phyloP scores from a whole-genome alignment of 352 stramenopile genomes.

The Peronospora farinosa region DNA sequence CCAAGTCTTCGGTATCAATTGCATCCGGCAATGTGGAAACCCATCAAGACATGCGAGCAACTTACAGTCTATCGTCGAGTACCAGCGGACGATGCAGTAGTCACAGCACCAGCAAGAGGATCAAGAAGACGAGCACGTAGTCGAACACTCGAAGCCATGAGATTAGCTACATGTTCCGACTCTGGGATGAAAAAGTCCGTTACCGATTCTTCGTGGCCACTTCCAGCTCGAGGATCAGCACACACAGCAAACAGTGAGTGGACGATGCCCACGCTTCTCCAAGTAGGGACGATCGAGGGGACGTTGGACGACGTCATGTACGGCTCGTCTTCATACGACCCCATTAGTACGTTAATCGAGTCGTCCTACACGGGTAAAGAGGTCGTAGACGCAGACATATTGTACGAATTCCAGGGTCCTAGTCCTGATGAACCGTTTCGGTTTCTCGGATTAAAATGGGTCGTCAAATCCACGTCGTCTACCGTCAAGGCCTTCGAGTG shows the following conservation, averaged over 20 bases:
- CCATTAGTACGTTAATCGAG: constrained; percentile 25
- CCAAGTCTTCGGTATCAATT: constrained; percentile 36
- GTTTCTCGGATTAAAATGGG: constrained; percentile 42
- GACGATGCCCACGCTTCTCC: constrained; percentile 32
- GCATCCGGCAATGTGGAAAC: constrained; percentile 35
- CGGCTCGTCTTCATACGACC: constrained; percentile 25
- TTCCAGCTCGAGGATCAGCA: constrained; percentile 12
- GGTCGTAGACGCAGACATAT: constrained; percentile 34
- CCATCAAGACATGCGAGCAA: constrained; percentile 37
- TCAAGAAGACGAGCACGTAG: constrained; percentile 26
- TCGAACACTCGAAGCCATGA: constrained; percentile 24
- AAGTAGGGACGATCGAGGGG: constrained; percentile 38
- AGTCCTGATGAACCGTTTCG: constrained; percentile 38
- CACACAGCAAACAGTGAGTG: constrained; percentile 15
- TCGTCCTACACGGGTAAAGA: constrained; percentile 28
- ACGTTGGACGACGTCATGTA: constrained; percentile 50
- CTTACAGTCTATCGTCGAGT: constrained; percentile 36
- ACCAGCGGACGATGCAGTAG: constrained; percentile 15
- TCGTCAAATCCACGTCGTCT: constrained; percentile 25
- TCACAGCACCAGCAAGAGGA: constrained; percentile 10
- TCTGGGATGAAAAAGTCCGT: constrained; percentile 22
- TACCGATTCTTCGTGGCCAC: constrained; percentile 11
- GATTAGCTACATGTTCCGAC: constrained; percentile 7
- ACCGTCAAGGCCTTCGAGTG: constrained; percentile 33
- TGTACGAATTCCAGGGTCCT: constrained; percentile 32